Conservation (phyloP, 768 basidiomycete species). For the Hemileccinum impolitum region DNA sequence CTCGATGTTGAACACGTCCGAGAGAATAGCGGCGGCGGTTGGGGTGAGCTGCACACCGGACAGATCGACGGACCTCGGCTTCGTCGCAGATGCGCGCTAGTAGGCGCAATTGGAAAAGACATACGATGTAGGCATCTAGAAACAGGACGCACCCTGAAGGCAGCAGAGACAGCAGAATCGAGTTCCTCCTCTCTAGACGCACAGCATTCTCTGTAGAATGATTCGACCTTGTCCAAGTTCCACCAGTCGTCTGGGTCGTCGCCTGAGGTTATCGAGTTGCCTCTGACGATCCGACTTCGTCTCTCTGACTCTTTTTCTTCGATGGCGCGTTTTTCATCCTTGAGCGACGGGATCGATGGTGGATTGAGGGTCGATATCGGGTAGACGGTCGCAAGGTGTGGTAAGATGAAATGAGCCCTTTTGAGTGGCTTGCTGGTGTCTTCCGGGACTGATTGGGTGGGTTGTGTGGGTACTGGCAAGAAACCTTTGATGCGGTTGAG, state of each 20-base stretch:
- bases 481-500: constrained; percentile 74
- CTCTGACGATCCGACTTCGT: constrained; percentile 60
- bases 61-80: constrained; percentile 74
- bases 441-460: constrained; percentile 23
- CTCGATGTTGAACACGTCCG: constrained; percentile 89
- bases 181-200: constrained; percentile 69
- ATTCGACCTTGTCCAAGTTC: constrained; percentile 79
- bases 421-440: constrained; percentile 67
- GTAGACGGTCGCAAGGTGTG: constrained; percentile 82
- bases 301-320: constrained; percentile 74
- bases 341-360: constrained; percentile 73
- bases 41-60: constrained; percentile 73
- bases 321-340: constrained; percentile 79
- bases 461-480: constrained; percentile 63
- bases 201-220: constrained; percentile 86
- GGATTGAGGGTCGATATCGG: constrained; percentile 84
- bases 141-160: constrained; percentile 57
- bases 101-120: not conserved
- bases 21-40: constrained; percentile 71
- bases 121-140: not conserved
- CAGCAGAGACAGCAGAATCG: constrained; percentile 59
- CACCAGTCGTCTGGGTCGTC: constrained; percentile 68
- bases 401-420: constrained; percentile 88
- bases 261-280: constrained; percentile 37
- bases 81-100: constrained; percentile 50